phyloP scores from a whole-genome alignment of 2,329 filamentous ascomycete species.

The Calonectria multiphialidica region DNA sequence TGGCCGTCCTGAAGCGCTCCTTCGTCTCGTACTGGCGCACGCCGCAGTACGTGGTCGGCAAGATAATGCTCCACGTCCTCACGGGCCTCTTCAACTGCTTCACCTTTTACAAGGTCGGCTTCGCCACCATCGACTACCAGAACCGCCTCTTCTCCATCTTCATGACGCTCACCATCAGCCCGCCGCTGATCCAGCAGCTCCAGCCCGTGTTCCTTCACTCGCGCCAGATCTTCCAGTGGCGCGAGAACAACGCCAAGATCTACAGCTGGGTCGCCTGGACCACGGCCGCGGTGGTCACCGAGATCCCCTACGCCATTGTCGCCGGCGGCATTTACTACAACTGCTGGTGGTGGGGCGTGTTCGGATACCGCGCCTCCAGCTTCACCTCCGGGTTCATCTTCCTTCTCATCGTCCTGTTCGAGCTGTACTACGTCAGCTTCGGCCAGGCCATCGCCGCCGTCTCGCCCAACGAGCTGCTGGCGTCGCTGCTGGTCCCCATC shows the following conservation, averaged over 20 bases:
- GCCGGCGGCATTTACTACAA: slow-evolving; percentile 64
- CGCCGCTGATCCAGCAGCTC: slow-evolving; percentile 81
- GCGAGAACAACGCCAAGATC: slow-evolving; percentile 83
- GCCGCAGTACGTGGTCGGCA: slow-evolving; percentile 73
- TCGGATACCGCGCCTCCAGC: slow-evolving; percentile 62
- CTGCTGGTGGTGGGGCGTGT: slow-evolving; percentile 69
- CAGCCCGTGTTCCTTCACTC: slow-evolving; percentile 78
- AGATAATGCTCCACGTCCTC: slow-evolving; percentile 71
- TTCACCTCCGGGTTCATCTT: slow-evolving; percentile 73
- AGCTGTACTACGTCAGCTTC: slow-evolving; percentile 74
- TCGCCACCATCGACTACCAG: slow-evolving; percentile 72
- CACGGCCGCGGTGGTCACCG: slow-evolving; percentile 73
- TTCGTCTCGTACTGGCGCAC: slow-evolving; percentile 75
- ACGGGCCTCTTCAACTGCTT: slow-evolving; percentile 78
- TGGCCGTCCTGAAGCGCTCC: slow-evolving; percentile 65
- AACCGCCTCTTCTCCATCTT: slow-evolving; percentile 82
- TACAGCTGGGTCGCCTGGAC: slow-evolving; percentile 82
- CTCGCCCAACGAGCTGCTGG: slow-evolving; percentile 74
- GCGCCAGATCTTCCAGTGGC: slow-evolving; percentile 75
- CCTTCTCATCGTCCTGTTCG: slow-evolving; percentile 74
- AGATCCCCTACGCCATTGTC: slow-evolving; percentile 77
- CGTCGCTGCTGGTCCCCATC: slow-evolving; percentile 74
- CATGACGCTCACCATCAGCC: slow-evolving; percentile 80
- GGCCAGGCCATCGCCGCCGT: slow-evolving; percentile 77
- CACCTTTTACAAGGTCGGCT: slow-evolving; percentile 74